Base-by-base conservation (phyloP, 305 asterid species). In the Fraxinus dipetala region DNA sequence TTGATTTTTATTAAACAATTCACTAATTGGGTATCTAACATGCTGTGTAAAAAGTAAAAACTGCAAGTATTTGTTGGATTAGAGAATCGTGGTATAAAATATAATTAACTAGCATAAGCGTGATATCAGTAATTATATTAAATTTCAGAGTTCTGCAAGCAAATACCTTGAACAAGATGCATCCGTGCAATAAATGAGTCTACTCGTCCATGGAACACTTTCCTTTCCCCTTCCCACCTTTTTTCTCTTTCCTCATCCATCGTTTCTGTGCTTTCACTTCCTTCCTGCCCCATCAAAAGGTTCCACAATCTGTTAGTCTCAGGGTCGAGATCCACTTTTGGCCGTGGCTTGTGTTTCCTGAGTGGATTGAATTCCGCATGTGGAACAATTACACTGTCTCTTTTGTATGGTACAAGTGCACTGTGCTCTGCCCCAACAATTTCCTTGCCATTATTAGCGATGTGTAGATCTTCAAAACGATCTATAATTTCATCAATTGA, bases 101-200 rank as follows among this genome's bases (percentile, higher is more conserved):
- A 70, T 36, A 76, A 69, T 77, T 72, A 20, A 72, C 76, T 72
- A 72, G 45, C 76, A 72, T 32, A 72, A 28, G 74, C 74, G 13
- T 28, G 18, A 40, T 16, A 80, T 65, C 28, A 45, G 40, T 77
- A 73, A 36, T 70, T 67, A 74, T 51, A 83, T 69, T 69, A 69
- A 30, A 40, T 40, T 65, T 74, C 31, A 40, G 77, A 22, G 16
- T 72, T 72, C 28, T 69, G 36, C 77, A 82, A 84, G 84, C 24
- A 78, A 80, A 79, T 91, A 96, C 99, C 99, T 94, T 96, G 99
- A 82, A 96, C 95, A 31, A 88, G 96, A 90, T 93, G 98, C 99
- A 96, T 93, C 75, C 97, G 91, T 76, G 98, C 94, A 73, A 96
- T 93, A 88, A 96, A 96, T 54, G 98, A 91, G 87, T 91, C 94